Evolutionary conservation across 345 rosid species (phyloP), one percentile per base, ranked within the genome.

Genomic region (Pugionium cornutum): DNA sequence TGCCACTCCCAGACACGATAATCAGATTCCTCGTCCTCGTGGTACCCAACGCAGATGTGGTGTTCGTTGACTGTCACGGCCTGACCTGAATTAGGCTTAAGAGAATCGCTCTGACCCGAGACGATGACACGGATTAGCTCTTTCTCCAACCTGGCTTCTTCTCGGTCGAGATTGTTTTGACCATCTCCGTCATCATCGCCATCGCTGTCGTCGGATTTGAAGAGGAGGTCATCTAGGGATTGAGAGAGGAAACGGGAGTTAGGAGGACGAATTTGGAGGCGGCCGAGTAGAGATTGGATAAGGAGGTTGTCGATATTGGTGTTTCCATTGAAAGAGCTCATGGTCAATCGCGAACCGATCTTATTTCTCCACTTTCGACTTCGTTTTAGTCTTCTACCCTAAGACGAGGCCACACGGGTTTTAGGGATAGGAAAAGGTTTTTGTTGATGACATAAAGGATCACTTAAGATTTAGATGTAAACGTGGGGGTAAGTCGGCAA

Each of bases 1-100:
- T 94, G 99, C 99, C 99, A 94, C 81, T 94, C 99, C 99, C 99
- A 94, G 4, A 90, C 95, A 65, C 99, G 85, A 78, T 88, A 90
- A 73, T 86, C 96, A 36, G 95, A 86, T 2, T 79, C 96, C 28
- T 76, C 75, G 35, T 94, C 99, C 69, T 94, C 84, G 29, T 85
- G 95, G 65, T 66, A 94, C 73, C 89, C 96, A 42, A 94, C 83
- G 67, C 99, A 94, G 51, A 94, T 83, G 60, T 90, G 88, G 75
- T 90, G 99, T 33, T 94, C 99, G 44, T 89, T 86, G 62, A 94
- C 75, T 2, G 91, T 79, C 35, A 88, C 92, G 1, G 99, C 97
- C 66, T 94, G 91, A 4, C 99, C 96, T 0, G 99, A 94, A 75
- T 90, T 94, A 62, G 97, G 91, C 45, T 90, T 90, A 26, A 94